phyloP scores from a whole-genome alignment of 192 early-diverging fungal species.

The Linnemannia zychae region DNA sequence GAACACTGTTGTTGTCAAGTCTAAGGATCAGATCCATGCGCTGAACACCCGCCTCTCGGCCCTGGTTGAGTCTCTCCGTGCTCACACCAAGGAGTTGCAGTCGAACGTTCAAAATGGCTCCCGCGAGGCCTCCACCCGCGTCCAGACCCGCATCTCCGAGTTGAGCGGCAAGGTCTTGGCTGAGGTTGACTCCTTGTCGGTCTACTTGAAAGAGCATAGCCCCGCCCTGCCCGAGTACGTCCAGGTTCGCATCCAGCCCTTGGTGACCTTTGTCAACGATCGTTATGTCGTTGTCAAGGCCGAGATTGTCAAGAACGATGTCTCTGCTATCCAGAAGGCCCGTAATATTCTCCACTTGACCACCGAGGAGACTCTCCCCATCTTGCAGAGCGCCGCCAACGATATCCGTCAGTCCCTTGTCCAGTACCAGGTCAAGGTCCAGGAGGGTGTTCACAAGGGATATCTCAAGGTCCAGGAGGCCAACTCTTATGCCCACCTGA shows the following conservation, averaged over 20 bases:
- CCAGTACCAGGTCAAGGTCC: slow-evolving; percentile 47
- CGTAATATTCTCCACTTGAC: slow-evolving; percentile 64
- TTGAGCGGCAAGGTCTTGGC: slow-evolving; percentile 38
- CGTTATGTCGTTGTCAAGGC: slow-evolving; percentile 62
- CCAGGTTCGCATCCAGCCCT: slow-evolving; percentile 58
- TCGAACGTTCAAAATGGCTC: slow-evolving; percentile 42
- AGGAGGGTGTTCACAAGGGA: slow-evolving; percentile 42
- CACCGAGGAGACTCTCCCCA: slow-evolving; percentile 63
- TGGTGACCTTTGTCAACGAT: slow-evolving; percentile 61
- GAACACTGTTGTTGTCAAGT: slow-evolving; percentile 45
- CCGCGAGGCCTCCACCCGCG: slow-evolving; percentile 21
- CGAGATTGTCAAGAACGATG: slow-evolving; percentile 61
- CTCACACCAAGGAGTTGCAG: slow-evolving; percentile 38
- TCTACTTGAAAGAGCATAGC: slow-evolving; percentile 60
- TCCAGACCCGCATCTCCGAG: slow-evolving; percentile 40
- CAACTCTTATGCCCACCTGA: slow-evolving; percentile 30
- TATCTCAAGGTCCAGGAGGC: slow-evolving; percentile 36
- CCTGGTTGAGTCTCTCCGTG: slow-evolving; percentile 30
- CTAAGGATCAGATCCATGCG: slow-evolving; percentile 42
- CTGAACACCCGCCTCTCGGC: slow-evolving; percentile 40
- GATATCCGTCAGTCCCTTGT: slow-evolving; percentile 56
- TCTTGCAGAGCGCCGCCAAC: slow-evolving; percentile 58
- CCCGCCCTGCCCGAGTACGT: slow-evolving; percentile 58
- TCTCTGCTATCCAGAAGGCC: slow-evolving; percentile 66
- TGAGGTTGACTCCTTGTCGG: slow-evolving; percentile 56